Conservation (phyloP, 495 filamentous ascomycete genomes). For the Cercophora newfieldiana region DNA sequence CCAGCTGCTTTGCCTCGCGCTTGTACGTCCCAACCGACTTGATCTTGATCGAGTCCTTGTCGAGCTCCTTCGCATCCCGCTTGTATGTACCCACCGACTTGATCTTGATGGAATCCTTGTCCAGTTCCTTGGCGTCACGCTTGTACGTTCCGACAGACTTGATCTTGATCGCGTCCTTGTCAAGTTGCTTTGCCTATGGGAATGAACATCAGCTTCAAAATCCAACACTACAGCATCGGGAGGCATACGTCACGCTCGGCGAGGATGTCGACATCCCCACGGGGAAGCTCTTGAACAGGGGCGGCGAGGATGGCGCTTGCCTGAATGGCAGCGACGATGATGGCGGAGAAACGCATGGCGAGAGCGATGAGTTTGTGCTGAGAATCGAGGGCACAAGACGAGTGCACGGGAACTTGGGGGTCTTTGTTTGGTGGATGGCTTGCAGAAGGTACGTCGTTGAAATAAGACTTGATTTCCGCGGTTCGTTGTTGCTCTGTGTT, state of each 20-base stretch:
- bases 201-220: background rate
- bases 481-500: too few species aligned
- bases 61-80: background rate
- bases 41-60: constrained; percentile 1
- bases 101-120: constrained; percentile 2
- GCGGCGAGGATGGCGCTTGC: background rate
- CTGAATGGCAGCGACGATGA: background rate
- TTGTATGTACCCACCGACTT: background rate
- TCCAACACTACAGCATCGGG: too few species aligned
- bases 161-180: constrained; percentile 1
- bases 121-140: background rate
- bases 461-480: too few species aligned
- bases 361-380: background rate
- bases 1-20: background rate
- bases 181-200: background rate
- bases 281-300: background rate
- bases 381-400: too few species aligned
- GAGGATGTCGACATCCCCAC: too few species aligned
- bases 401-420: too few species aligned
- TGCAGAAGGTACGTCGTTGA: too few species aligned
- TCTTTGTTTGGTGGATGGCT: too few species aligned
- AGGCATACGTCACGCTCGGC: too few species aligned
- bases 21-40: background rate
- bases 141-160: background rate
- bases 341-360: background rate